phyloP scores from a whole-genome alignment of 495 filamentous ascomycete genomes.

The Penicillium dipodomyicola region DNA sequence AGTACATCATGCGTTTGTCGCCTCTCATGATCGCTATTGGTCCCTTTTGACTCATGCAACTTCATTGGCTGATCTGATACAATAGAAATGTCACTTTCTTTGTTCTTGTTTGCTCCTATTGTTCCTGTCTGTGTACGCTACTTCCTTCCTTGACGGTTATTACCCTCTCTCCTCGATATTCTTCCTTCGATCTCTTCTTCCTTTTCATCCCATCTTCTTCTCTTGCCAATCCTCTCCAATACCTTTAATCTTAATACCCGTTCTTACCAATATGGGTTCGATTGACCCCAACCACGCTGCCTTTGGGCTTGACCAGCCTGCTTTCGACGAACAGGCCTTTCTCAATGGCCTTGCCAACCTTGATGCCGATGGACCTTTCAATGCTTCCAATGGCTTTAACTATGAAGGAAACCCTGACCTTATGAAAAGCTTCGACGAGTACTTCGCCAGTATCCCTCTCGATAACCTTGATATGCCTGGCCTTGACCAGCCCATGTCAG shows the following conservation, averaged over 20 bases:
- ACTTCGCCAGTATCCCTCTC: neutral
- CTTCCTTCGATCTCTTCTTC: neutral
- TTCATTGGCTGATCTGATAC: neutral
- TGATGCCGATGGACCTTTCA: neutral
- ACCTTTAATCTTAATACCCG: neutral
- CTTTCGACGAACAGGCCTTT: neutral
- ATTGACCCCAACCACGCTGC: neutral
- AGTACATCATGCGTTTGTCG: neutral
- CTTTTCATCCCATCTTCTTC: neutral
- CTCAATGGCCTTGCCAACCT: neutral
- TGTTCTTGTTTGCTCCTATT: neutral
- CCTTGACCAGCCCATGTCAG: neutral
- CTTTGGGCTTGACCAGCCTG: neutral
- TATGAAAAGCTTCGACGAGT: neutral
- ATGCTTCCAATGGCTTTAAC: neutral
- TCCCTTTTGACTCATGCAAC: neutral
- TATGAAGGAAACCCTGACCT: neutral
- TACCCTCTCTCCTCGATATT: neutral
- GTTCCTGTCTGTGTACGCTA: neutral
- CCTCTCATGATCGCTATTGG: neutral
- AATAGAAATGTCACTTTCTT: neutral
- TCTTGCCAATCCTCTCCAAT: neutral
- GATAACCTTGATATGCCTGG: neutral
- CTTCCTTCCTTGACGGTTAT: no score
- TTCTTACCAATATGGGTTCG: neutral